These are phyloP conservation scores for Mytilinidion resinicola DNA, from an alignment of 495 filamentous ascomycete species.

Conservation along the genomic window DNA sequence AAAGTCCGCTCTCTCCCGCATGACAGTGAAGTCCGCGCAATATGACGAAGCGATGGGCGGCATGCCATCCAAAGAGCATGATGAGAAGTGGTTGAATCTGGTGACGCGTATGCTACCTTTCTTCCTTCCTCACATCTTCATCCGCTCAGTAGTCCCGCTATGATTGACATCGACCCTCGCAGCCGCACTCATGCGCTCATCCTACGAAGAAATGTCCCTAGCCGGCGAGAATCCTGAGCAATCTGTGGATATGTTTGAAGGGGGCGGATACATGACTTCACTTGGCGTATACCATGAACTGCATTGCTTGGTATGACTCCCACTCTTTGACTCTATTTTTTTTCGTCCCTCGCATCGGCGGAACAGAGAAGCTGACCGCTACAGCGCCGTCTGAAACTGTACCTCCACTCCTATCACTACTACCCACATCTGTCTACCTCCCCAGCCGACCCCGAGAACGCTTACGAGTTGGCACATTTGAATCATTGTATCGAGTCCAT, in stretches of 20 bases:
- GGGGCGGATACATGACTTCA: slow-evolving; percentile 6
- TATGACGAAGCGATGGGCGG: slow-evolving; percentile 4
- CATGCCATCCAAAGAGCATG: slow-evolving; percentile 3
- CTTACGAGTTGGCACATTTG: slow-evolving; percentile 3
- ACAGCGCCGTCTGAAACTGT: slow-evolving; percentile 10
- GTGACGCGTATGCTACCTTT: background rate
- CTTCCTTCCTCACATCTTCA: background rate
- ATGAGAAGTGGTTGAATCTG: slow-evolving; percentile 4
- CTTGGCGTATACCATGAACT: slow-evolving; percentile 11
- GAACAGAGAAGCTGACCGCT: background rate
- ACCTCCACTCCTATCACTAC: slow-evolving; percentile 7
- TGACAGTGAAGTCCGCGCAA: slow-evolving; percentile 3
- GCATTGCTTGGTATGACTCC: slow-evolving; percentile 5
- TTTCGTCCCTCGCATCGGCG: background rate
- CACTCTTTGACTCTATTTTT: background rate
- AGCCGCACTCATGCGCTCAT: slow-evolving; percentile 1
- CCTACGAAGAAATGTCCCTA: slow-evolving; percentile 7
- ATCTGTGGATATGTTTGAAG: slow-evolving; percentile 2
- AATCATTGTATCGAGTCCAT: slow-evolving; percentile 8
- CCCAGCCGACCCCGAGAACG: background rate
- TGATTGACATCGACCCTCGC: background rate
- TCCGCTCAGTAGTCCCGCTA: background rate
- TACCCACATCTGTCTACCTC: slow-evolving; percentile 1
- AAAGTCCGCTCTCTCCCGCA: background rate
- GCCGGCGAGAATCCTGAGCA: background rate